Conservation (phyloP, 768 basidiomycete genomes). For the Phlegmacium glaucopus region DNA sequence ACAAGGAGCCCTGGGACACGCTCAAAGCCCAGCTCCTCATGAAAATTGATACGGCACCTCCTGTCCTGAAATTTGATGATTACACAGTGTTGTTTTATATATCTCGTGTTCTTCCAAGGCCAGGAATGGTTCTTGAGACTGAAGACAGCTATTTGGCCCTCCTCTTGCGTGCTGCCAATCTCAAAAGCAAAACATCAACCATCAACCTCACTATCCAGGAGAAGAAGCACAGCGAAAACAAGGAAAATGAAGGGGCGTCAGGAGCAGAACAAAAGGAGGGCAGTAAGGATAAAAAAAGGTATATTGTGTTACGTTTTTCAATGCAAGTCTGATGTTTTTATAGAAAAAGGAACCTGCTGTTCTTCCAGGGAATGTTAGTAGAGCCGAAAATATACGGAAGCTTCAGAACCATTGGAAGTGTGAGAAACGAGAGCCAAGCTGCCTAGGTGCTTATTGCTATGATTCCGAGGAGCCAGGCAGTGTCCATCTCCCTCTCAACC, state of each 20-base stretch:
- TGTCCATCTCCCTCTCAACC: constrained; percentile 9
- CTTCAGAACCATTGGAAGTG: background rate
- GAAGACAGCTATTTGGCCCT: background rate
- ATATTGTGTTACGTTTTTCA: too few relatives aligned
- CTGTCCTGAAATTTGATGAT: background rate
- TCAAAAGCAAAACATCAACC: background rate
- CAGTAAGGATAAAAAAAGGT: too few relatives aligned
- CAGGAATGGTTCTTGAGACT: background rate
- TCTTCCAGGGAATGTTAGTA: background rate
- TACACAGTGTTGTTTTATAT: background rate
- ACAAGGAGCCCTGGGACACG: background rate
- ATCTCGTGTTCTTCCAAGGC: background rate
- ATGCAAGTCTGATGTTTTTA: too few relatives aligned
- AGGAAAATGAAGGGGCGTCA: background rate
- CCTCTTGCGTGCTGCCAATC: background rate
- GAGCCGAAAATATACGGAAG: background rate
- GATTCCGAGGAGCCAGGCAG: constrained; percentile 1
- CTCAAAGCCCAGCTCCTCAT: background rate
- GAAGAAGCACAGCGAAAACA: background rate
- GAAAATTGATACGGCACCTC: background rate
- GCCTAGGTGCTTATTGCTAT: background rate
- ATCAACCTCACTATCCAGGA: background rate
- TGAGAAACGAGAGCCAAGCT: background rate
- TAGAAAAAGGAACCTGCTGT: background rate
- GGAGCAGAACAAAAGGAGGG: too few relatives aligned